Percentiles rank a stretch among this genome's conserved stretches.
These are phyloP conservation scores for Fusarium xylarioides DNA, from an alignment of 2,329 filamentous ascomycete genomes.

Conservation along the genomic window DNA sequence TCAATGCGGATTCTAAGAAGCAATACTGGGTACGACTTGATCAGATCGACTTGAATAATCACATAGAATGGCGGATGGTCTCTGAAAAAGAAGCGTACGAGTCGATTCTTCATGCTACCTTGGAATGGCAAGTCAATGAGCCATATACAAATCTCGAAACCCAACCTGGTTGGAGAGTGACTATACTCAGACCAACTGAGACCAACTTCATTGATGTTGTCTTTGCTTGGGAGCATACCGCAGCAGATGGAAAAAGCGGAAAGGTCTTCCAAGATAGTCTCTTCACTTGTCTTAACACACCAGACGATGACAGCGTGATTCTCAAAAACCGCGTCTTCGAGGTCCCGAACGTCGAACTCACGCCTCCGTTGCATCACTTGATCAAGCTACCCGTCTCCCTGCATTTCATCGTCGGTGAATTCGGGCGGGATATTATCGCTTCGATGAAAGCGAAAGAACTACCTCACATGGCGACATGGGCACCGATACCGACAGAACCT, in stretches of 20 bases:
- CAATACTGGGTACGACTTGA: slow-evolving; percentile 10
- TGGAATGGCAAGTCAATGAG: slow-evolving; percentile 11
- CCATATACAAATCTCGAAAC: background rate
- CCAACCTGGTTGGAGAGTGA: background rate
- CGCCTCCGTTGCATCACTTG: background rate
- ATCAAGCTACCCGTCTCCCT: background rate
- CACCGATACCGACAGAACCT: background rate
- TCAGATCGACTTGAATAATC: slow-evolving; percentile 10
- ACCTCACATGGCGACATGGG: slow-evolving; percentile 1
- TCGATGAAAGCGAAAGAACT: background rate
- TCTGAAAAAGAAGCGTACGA: background rate
- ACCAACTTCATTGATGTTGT: slow-evolving; percentile 6
- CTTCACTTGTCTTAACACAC: background rate
- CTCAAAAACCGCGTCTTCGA: slow-evolving; percentile 1
- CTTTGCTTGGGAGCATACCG: slow-evolving; percentile 26
- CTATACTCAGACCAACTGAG: background rate
- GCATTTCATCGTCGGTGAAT: background rate
- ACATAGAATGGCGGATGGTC: slow-evolving; percentile 12
- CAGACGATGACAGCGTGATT: rapidly evolving
- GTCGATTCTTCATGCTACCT: background rate
- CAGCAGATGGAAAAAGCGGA: slow-evolving; percentile 19
- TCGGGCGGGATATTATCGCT: background rate
- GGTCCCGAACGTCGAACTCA: background rate
- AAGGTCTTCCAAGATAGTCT: slow-evolving; percentile 11
- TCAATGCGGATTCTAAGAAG: background rate